These are phyloP conservation scores for Raphidocelis subcapitata DNA, from an alignment of 139 green algal genomes.

Conservation along the genomic window DNA sequence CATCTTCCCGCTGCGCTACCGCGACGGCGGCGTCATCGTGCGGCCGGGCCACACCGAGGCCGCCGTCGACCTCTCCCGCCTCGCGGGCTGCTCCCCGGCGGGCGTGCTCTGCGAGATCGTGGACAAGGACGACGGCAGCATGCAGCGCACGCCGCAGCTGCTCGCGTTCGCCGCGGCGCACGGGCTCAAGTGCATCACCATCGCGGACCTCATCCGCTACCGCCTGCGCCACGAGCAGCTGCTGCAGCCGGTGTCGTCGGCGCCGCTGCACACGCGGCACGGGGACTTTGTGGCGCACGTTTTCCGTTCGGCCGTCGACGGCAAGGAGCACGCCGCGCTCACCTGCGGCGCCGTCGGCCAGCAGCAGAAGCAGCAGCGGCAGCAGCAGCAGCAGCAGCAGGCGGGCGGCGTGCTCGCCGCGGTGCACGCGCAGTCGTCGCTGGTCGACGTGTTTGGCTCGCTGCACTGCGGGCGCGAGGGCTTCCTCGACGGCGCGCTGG, in stretches of 20 bases:
- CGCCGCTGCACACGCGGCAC: slow-evolving; percentile 25
- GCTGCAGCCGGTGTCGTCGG: slow-evolving; percentile 8
- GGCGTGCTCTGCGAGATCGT: slow-evolving; percentile 97
- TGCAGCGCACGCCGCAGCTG: slow-evolving; percentile 84
- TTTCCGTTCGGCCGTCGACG: slow-evolving; percentile 46
- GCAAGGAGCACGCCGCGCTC: slow-evolving; percentile 63
- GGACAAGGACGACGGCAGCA: slow-evolving; percentile 77
- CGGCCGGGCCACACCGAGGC: slow-evolving; percentile 94
- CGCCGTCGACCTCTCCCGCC: slow-evolving; percentile 84
- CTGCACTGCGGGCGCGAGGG: slow-evolving; percentile 17
- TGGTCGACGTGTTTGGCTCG: slow-evolving; percentile 51
- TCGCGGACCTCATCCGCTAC: slow-evolving; percentile 86
- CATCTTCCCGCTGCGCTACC: slow-evolving; percentile 91
- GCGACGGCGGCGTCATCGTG: slow-evolving; percentile 77
- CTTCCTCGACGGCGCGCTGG: slow-evolving; percentile 52
- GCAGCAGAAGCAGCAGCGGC: slow-evolving; percentile 1
- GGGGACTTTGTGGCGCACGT: slow-evolving; percentile 49
- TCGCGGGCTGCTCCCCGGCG: slow-evolving; percentile 85
- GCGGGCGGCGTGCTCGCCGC: slow-evolving; percentile 23
- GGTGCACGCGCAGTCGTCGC: slow-evolving; percentile 41
- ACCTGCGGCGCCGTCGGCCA: slow-evolving; percentile 29
- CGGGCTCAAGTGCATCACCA: slow-evolving; percentile 87
- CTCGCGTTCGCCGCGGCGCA: slow-evolving; percentile 79
- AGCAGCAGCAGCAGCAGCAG: background rate
- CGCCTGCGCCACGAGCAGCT: slow-evolving; percentile 37